These are phyloP conservation scores for Rhodotorula mucilaginosa DNA, from an alignment of 1,284 basidiomycete genomes.

Conservation along the genomic window DNA sequence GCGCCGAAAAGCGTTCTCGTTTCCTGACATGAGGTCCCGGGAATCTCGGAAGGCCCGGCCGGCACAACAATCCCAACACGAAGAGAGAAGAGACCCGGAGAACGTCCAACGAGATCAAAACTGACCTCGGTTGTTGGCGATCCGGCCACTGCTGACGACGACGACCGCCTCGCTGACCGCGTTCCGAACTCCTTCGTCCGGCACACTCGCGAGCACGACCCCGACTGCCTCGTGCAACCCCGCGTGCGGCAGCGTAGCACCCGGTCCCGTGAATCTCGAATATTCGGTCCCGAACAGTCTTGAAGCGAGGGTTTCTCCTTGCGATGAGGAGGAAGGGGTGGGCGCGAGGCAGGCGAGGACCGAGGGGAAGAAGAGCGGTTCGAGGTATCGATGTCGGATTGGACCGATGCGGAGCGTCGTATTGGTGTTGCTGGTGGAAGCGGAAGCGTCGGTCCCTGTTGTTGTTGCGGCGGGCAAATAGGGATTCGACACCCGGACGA, in stretches of 20 bases:
- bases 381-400: slow-evolving; percentile 83
- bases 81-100: background rate
- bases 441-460: slow-evolving; percentile 46
- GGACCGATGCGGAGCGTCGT: slow-evolving; percentile 73
- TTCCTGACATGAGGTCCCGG: too few relatives aligned
- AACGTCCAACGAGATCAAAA: slow-evolving; percentile 8
- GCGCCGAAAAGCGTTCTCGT: background rate
- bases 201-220: slow-evolving; percentile 52
- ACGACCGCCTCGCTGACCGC: slow-evolving; percentile 77
- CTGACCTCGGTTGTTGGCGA: slow-evolving; percentile 70
- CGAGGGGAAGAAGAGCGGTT: slow-evolving; percentile 76
- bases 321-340: background rate
- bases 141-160: slow-evolving; percentile 67
- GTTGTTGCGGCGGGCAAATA: slow-evolving; percentile 60
- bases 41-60: background rate
- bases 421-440: slow-evolving; percentile 7
- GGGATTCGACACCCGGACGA: slow-evolving; percentile 73
- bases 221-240: slow-evolving; percentile 48
- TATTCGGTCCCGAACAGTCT: slow-evolving; percentile 35
- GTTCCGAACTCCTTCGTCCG: slow-evolving; percentile 57
- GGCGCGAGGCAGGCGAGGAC: slow-evolving; percentile 45
- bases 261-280: background rate
- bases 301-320: background rate
- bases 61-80: too few relatives aligned
- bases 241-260: background rate